Conservation (phyloP, 768 basidiomycete genomes). For the Lactifluus rugatus region DNA sequence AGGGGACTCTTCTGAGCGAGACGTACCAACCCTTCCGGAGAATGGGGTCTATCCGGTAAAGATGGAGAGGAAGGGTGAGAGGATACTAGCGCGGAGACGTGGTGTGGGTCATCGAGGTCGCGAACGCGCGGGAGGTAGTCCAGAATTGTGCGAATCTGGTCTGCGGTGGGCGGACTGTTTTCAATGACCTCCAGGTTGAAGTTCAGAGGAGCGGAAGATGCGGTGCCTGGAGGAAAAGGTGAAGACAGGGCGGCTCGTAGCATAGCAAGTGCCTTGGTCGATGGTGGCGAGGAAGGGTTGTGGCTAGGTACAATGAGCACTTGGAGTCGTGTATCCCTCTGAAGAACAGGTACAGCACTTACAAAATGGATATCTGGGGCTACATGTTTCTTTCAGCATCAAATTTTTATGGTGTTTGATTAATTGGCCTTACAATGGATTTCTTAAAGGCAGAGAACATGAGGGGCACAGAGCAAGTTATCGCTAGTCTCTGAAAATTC, state of each 20-base stretch:
- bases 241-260: slow-evolving; percentile 48
- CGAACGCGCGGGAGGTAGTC: slow-evolving; percentile 42
- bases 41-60: slow-evolving; percentile 32
- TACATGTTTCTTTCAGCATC: background rate
- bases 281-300: slow-evolving; percentile 53
- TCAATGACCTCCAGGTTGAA: slow-evolving; percentile 71
- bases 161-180: slow-evolving; percentile 48
- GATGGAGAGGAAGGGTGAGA: slow-evolving; percentile 43
- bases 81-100: slow-evolving; percentile 41
- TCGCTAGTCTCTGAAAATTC: background rate
- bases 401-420: too few species aligned
- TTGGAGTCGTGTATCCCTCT: background rate
- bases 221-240: slow-evolving; percentile 49
- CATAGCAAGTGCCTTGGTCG: slow-evolving; percentile 48
- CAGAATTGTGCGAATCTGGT: slow-evolving; percentile 60
- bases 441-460: slow-evolving; percentile 20
- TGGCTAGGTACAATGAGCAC: slow-evolving; percentile 36
- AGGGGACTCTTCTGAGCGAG: slow-evolving; percentile 47
- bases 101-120: slow-evolving; percentile 21
- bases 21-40: slow-evolving; percentile 35
- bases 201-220: slow-evolving; percentile 41
- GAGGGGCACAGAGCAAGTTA: too few species aligned
- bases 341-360: background rate
- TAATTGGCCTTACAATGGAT: slow-evolving; percentile 9
- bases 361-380: slow-evolving; percentile 20